These are phyloP conservation scores for Calendula officinalis DNA, from an alignment of 129 eudicot species.

Conservation along the genomic window DNA sequence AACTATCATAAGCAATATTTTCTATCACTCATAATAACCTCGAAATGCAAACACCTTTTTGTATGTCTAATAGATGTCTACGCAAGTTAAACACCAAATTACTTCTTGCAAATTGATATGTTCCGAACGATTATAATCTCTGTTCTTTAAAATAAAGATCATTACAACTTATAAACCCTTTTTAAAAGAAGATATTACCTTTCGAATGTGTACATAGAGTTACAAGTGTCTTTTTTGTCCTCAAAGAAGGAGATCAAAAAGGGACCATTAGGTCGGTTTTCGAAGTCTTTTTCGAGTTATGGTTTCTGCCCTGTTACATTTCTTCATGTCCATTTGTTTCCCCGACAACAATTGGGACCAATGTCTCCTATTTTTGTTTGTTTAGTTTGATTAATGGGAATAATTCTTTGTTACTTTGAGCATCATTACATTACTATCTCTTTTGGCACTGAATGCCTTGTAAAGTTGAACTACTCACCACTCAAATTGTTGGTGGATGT, in stretches of 20 bases:
- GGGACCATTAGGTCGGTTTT: slow-evolving; percentile 51
- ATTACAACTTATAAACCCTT: neutral
- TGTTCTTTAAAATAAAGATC: neutral
- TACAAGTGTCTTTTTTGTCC: slow-evolving; percentile 25
- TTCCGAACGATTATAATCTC: too few relatives aligned
- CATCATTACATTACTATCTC: slow-evolving; percentile 25
- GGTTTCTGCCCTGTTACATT: slow-evolving; percentile 27
- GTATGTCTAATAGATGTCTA: too few relatives aligned
- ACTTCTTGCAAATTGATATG: too few relatives aligned
- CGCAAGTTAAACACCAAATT: too few relatives aligned
- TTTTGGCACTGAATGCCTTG: slow-evolving; percentile 24
- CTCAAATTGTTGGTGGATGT: slow-evolving; percentile 56
- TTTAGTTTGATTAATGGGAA: slow-evolving; percentile 32
- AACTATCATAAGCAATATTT: too few relatives aligned
- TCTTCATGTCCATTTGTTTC: slow-evolving; percentile 42
- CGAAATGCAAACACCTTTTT: too few relatives aligned
- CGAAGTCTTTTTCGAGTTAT: slow-evolving; percentile 47
- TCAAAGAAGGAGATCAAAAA: slow-evolving; percentile 28
- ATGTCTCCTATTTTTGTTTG: slow-evolving; percentile 62
- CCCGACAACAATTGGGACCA: slow-evolving; percentile 70
- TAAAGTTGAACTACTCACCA: slow-evolving; percentile 47
- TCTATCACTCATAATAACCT: too few relatives aligned
- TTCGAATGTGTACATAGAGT: slow-evolving; percentile 15
- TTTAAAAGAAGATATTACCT: slow-evolving; percentile 15
- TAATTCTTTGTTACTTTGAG: slow-evolving; percentile 21